A percentile compares a stretch with the other conserved stretches of the same genome.
phyloP scores from a whole-genome alignment of 2,329 filamentous ascomycete genomes.

The Beauveria varroae region DNA sequence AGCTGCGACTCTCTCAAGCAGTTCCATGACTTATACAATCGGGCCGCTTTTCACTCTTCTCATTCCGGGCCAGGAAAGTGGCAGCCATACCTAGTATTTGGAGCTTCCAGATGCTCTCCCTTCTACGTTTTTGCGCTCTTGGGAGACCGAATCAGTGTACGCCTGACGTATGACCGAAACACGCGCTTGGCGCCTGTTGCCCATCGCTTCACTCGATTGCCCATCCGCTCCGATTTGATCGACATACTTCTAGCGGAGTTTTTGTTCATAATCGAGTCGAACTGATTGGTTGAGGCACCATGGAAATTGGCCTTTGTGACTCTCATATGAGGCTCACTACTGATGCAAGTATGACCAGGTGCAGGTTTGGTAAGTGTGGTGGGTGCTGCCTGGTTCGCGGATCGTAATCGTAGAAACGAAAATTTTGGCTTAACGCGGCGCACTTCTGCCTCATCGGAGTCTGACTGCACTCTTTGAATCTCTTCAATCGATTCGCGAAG shows the following conservation, averaged over 20 bases:
- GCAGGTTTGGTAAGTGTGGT: background rate
- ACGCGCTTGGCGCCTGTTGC: constrained; percentile 25
- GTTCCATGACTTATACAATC: background rate
- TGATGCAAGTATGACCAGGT: background rate
- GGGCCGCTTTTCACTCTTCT: background rate
- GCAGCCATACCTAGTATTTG: background rate
- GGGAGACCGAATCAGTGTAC: constrained; percentile 24
- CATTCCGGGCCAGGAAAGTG: background rate
- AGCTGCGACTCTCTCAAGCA: background rate
- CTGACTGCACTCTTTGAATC: background rate
- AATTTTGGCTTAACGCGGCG: constrained; percentile 7
- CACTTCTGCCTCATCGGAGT: background rate
- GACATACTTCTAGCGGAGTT: constrained; percentile 11
- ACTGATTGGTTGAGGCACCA: background rate
- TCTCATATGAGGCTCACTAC: background rate
- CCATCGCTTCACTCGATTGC: constrained; percentile 26
- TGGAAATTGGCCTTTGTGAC: background rate
- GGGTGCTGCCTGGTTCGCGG: background rate
- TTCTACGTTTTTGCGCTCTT: constrained; percentile 9
- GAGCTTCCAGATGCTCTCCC: background rate
- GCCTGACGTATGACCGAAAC: constrained; percentile 26
- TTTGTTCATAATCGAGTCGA: background rate
- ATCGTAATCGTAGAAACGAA: constrained; percentile 5
- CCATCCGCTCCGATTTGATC: constrained; percentile 16
- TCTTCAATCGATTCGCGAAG: background rate